Evolutionary conservation across 108 stramenopile genomes (phyloP).

Genomic region (Nitzschia inconspicua): DNA sequence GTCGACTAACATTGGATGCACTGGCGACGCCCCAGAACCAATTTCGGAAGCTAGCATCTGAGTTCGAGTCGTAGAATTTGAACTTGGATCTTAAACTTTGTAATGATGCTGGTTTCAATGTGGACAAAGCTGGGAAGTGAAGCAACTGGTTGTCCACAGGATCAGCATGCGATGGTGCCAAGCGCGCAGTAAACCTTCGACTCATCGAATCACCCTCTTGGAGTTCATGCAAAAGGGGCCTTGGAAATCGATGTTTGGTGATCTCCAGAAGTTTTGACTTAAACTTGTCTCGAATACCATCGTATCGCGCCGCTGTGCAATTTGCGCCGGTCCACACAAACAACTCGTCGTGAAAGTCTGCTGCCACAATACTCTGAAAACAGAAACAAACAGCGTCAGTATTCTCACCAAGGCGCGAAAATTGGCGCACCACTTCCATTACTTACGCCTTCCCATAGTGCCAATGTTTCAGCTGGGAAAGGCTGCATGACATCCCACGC

Average conservation of each 20-base stretch:
- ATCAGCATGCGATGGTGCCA: conserved; percentile 56
- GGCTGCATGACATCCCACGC: conserved; percentile 6
- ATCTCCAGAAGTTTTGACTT: conserved; percentile 18
- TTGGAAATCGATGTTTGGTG: conserved; percentile 47
- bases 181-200: conserved; percentile 45
- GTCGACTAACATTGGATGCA: conserved; percentile 41
- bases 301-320: conserved; percentile 20
- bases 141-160: conserved; percentile 45
- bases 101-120: conserved; percentile 32
- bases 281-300: conserved; percentile 36
- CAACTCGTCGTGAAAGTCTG: conserved; percentile 40
- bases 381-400: background rate
- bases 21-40: conserved; percentile 68
- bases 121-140: conserved; percentile 50
- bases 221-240: conserved; percentile 40
- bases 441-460: conserved; percentile 53
- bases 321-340: conserved; percentile 50
- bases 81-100: conserved; percentile 36
- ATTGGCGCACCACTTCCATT: background rate
- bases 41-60: conserved; percentile 52
- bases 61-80: conserved; percentile 43
- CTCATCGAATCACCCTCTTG: conserved; percentile 65
- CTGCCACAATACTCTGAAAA: conserved; percentile 38
- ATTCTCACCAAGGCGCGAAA: background rate
- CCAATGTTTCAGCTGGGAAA: conserved; percentile 36